These are phyloP conservation scores for Scytalidium sp. DNA, from an alignment of 2,329 filamentous ascomycete species.

Conservation along the genomic window DNA sequence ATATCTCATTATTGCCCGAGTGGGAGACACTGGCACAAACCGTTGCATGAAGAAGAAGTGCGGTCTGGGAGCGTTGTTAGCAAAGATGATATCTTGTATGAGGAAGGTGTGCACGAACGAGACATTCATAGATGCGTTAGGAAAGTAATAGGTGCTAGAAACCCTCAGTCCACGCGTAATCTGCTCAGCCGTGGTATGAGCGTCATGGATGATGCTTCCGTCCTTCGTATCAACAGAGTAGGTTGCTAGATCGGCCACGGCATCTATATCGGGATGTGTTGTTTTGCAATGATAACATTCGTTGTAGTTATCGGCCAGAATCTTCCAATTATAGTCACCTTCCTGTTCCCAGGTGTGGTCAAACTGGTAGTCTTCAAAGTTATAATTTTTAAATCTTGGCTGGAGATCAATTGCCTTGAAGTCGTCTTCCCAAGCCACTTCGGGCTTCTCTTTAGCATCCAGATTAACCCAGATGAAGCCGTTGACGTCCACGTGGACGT, in stretches of 20 bases:
- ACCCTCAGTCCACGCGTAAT: slow-evolving; percentile 29
- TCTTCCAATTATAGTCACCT: slow-evolving; percentile 38
- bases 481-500: slow-evolving; percentile 27
- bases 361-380: slow-evolving; percentile 25
- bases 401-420: slow-evolving; percentile 19
- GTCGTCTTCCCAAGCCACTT: slow-evolving; percentile 11
- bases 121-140: slow-evolving; percentile 35
- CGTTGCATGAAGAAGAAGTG: slow-evolving; percentile 51
- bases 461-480: slow-evolving; percentile 35
- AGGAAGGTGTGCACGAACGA: slow-evolving; percentile 29
- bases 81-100: background rate
- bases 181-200: slow-evolving; percentile 33
- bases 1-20: slow-evolving; percentile 42
- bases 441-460: slow-evolving; percentile 20
- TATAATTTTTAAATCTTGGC: slow-evolving; percentile 19
- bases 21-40: slow-evolving; percentile 43
- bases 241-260: slow-evolving; percentile 36
- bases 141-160: slow-evolving; percentile 37
- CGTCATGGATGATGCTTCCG: slow-evolving; percentile 32
- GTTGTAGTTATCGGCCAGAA: slow-evolving; percentile 46
- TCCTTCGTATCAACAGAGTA: slow-evolving; percentile 36
- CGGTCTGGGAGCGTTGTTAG: slow-evolving; percentile 22
- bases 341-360: slow-evolving; percentile 31
- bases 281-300: slow-evolving; percentile 50
- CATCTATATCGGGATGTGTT: slow-evolving; percentile 42